Evolutionary conservation across 2,329 filamentous ascomycete species (phyloP).

Genomic region (Curvularia sp.): DNA sequence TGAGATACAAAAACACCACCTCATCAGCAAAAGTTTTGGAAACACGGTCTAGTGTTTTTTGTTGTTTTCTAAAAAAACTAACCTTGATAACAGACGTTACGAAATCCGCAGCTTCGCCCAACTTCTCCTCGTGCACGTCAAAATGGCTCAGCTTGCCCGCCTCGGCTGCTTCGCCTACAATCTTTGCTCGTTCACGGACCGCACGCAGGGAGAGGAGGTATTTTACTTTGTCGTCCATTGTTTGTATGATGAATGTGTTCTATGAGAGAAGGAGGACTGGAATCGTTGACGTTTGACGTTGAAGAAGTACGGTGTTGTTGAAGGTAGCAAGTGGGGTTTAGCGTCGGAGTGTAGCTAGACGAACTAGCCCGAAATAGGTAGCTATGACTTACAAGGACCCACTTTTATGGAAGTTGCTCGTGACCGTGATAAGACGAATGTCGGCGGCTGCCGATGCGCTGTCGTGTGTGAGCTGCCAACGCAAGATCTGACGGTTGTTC

Average conservation of each 20-base stretch:
- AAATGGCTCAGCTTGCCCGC: conserved; percentile 73
- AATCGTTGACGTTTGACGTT: neutral
- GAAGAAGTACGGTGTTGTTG: conserved; percentile 12
- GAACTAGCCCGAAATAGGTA: conserved; percentile 15
- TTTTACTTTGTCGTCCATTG: conserved; percentile 34
- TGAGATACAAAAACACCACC: neutral
- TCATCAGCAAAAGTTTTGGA: neutral
- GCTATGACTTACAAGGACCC: conserved; percentile 13
- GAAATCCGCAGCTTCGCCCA: conserved; percentile 79
- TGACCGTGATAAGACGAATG: conserved; percentile 11
- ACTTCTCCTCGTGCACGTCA: conserved; percentile 81
- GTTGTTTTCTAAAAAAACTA: neutral
- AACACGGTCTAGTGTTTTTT: too few relatives aligned
- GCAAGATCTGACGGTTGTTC: neutral
- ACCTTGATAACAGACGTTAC: conserved; percentile 92
- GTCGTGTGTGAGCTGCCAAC: neutral
- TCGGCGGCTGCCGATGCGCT: conserved; percentile 12
- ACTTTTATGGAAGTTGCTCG: conserved; percentile 12
- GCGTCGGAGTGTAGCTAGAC: conserved; percentile 1
- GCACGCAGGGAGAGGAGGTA: conserved; percentile 38
- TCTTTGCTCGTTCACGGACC: conserved; percentile 37
- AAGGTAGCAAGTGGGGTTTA: conserved; percentile 17
- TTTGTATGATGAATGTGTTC: neutral
- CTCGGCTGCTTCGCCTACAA: conserved; percentile 35
- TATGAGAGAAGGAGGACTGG: neutral